phyloP scores from a whole-genome alignment of 345 rosid genomes.

The Pistacia vera region DNA sequence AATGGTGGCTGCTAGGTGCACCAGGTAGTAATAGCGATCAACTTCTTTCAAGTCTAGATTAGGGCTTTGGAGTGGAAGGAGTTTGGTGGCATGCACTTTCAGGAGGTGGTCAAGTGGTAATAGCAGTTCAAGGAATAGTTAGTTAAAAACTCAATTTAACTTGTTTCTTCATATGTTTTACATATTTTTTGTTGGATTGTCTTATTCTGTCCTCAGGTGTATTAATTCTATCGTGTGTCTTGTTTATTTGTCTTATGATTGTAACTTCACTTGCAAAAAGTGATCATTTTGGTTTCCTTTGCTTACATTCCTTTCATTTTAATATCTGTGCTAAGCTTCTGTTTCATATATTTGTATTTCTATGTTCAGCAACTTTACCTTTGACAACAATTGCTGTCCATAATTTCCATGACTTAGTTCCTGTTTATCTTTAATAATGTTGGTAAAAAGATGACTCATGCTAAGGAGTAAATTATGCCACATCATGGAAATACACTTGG shows the following conservation, averaged over 20 bases:
- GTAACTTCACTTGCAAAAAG: conserved; percentile 31
- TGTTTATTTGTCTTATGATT: conserved; percentile 31
- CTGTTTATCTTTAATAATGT: not conserved
- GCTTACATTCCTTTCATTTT: not conserved
- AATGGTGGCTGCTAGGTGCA: conserved; percentile 41
- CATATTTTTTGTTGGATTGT: conserved; percentile 29
- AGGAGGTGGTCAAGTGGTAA: conserved; percentile 62
- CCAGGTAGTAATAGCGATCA: conserved; percentile 54
- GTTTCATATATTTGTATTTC: not conserved
- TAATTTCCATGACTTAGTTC: not conserved
- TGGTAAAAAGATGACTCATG: not conserved
- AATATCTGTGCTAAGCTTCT: conserved; percentile 1
- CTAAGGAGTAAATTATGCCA: conserved; percentile 2
- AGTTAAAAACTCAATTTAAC: conserved; percentile 4
- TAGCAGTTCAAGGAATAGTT: conserved; percentile 41
- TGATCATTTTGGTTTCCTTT: not conserved
- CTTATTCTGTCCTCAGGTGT: conserved; percentile 26
- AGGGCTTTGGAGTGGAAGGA: conserved; percentile 66
- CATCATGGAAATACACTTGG: not conserved
- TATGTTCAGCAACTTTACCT: not conserved
- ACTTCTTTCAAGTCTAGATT: conserved; percentile 63
- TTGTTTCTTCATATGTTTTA: conserved; percentile 19
- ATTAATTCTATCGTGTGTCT: conserved; percentile 28
- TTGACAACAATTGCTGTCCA: not conserved
- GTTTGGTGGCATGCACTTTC: conserved; percentile 78